phyloP scores from a whole-genome alignment of 148 eudicot species.

The Vaccinium myrtillus region DNA sequence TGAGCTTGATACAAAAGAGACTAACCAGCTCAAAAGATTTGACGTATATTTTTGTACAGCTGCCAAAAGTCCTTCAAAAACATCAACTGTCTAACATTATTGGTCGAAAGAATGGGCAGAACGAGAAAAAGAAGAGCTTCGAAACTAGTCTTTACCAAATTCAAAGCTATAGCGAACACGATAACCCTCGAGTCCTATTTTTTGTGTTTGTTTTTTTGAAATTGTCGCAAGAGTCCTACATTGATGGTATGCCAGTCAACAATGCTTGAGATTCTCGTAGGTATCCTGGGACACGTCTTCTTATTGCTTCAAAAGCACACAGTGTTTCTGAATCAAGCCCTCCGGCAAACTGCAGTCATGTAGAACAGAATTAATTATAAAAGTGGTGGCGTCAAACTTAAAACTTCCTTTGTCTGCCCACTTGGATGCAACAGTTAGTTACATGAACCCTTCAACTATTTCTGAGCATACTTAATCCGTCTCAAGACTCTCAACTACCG shows the following conservation, averaged over 20 bases:
- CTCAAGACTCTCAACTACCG: not conserved
- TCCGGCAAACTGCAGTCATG: slow-evolving; percentile 27
- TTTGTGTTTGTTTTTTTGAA: too few species aligned
- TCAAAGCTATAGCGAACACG: not conserved
- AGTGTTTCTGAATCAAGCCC: slow-evolving; percentile 33
- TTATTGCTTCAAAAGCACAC: slow-evolving; percentile 31
- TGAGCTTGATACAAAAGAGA: not conserved
- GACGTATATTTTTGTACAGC: not conserved
- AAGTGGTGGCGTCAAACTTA: not conserved
- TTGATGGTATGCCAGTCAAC: slow-evolving; percentile 20
- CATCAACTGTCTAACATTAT: not conserved
- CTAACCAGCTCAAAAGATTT: not conserved
- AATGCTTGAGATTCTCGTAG: slow-evolving; percentile 21
- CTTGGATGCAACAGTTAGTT: not conserved
- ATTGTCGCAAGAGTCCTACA: not conserved
- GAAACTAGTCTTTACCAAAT: not conserved
- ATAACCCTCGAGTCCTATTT: not conserved
- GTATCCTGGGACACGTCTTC: slow-evolving; percentile 21
- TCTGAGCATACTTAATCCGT: not conserved
- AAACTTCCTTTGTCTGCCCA: not conserved
- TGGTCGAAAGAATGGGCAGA: not conserved
- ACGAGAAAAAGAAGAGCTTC: not conserved
- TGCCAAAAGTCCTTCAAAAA: not conserved
- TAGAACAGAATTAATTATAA: not conserved
- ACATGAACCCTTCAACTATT: not conserved